A percentile compares a stretch with the other conserved stretches of the same genome.
Evolutionary conservation across 1,139 yeast species (phyloP).

Genomic region (Candida glucosophila): DNA sequence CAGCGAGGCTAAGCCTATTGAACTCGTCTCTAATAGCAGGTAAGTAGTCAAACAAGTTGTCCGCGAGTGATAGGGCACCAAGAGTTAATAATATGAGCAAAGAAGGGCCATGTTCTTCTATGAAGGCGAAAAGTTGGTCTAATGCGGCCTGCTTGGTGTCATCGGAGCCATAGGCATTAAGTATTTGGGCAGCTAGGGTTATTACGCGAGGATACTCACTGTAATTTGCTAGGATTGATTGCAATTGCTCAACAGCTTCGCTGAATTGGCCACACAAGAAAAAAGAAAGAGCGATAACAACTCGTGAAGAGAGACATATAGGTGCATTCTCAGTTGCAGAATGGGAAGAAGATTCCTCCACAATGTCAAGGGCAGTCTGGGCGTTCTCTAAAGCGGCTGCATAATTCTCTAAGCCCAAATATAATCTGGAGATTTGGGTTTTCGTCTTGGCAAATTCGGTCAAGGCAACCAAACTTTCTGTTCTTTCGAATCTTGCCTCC

Average conservation of each 20-base stretch:
- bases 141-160: constrained; percentile 79
- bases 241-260: constrained; percentile 59
- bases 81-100: constrained; percentile 59
- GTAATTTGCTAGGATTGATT: constrained; percentile 40
- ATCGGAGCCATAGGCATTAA: constrained; percentile 62
- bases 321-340: constrained; percentile 8
- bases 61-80: constrained; percentile 73
- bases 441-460: constrained; percentile 50
- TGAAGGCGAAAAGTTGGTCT: constrained; percentile 57
- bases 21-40: constrained; percentile 65
- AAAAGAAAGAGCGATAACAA: constrained; percentile 61
- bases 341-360: no score
- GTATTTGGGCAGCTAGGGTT: constrained; percentile 65
- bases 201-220: constrained; percentile 53
- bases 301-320: constrained; percentile 45
- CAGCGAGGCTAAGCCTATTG: constrained; percentile 37
- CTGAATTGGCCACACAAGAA: constrained; percentile 59
- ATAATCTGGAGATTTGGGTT: constrained; percentile 62
- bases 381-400: constrained; percentile 55
- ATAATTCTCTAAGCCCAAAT: constrained; percentile 51
- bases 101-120: constrained; percentile 58
- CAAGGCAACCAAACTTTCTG: constrained; percentile 42
- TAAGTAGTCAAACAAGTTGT: constrained; percentile 49
- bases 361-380: constrained; percentile 44
- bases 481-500: constrained; percentile 51